Percentiles rank a stretch among this genome's conserved stretches.
These are phyloP conservation scores for Ilyonectria robusta DNA, from an alignment of 2,329 filamentous ascomycete genomes.

Conservation along the genomic window DNA sequence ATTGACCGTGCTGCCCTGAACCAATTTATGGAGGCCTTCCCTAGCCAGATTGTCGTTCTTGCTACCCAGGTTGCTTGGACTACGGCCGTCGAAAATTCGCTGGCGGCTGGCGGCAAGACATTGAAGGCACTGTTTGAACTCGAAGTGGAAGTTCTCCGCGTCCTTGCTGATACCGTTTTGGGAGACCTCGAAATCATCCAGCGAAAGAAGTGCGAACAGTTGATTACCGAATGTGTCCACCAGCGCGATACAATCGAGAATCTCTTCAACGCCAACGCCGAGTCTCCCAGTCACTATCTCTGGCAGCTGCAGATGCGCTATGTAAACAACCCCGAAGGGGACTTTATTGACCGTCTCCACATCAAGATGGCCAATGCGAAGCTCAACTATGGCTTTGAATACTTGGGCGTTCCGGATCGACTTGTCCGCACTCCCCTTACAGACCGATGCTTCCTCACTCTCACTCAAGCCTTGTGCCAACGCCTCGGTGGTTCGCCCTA, in stretches of 20 bases:
- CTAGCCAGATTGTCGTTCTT: slow-evolving; percentile 95
- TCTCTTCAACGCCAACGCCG: slow-evolving; percentile 82
- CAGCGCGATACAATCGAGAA: slow-evolving; percentile 95
- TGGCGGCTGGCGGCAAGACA: slow-evolving; percentile 78
- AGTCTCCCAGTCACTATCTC: slow-evolving; percentile 83
- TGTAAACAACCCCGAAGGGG: slow-evolving; percentile 86
- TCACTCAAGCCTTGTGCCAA: slow-evolving; percentile 96
- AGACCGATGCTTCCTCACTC: slow-evolving; percentile 97
- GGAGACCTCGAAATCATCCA: slow-evolving; percentile 89
- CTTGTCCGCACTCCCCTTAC: slow-evolving; percentile 97
- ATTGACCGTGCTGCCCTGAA: slow-evolving; percentile 81
- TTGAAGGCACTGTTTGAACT: slow-evolving; percentile 82
- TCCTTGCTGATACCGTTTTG: slow-evolving; percentile 90
- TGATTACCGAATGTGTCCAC: slow-evolving; percentile 99
- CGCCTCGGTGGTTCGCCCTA: slow-evolving; percentile 97
- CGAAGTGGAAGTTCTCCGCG: slow-evolving; percentile 86
- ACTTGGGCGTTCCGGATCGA: slow-evolving; percentile 94
- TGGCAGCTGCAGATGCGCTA: slow-evolving; percentile 99
- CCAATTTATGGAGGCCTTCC: slow-evolving; percentile 86
- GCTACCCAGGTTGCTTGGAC: slow-evolving; percentile 97
- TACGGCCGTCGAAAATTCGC: slow-evolving; percentile 82
- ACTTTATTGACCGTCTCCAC: slow-evolving; percentile 84
- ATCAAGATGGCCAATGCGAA: slow-evolving; percentile 98
- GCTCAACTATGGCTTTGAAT: slow-evolving; percentile 97
- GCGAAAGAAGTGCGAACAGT: slow-evolving; percentile 96